These are phyloP conservation scores for Alternaria dauci DNA, from an alignment of 2,329 filamentous ascomycete species.

Conservation along the genomic window DNA sequence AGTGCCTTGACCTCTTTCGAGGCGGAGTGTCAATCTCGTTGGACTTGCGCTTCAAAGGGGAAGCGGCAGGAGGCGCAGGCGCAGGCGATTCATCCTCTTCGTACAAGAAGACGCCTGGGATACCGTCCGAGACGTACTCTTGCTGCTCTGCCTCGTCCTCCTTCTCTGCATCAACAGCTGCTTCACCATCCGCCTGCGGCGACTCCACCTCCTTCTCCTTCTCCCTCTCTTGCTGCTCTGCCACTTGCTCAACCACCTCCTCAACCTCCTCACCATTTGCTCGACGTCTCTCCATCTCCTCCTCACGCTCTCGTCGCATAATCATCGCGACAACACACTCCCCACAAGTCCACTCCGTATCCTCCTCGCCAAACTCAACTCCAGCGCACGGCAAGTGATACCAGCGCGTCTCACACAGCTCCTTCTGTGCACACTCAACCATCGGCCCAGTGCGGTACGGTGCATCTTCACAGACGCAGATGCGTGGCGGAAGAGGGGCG, in stretches of 20 bases:
- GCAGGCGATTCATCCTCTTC: not conserved
- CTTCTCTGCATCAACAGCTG: not conserved
- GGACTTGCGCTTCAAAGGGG: not conserved
- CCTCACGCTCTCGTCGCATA: not conserved
- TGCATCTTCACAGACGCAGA: not conserved
- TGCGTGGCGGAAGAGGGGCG: not conserved
- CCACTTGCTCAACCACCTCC: not conserved
- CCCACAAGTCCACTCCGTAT: not conserved
- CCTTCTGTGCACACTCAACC: not conserved
- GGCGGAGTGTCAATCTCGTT: not conserved
- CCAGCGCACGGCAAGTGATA: constrained; percentile 1
- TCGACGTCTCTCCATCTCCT: not conserved
- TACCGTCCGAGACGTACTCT: not conserved
- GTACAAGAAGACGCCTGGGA: not conserved
- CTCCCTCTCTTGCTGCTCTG: not conserved
- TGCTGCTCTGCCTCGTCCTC: not conserved
- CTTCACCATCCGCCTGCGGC: not conserved
- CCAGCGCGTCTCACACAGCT: not conserved
- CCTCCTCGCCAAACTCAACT: not conserved
- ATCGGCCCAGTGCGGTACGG: not conserved
- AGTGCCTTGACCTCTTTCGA: not conserved
- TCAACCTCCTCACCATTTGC: not conserved
- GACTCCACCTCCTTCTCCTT: not conserved
- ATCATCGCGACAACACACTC: not conserved
- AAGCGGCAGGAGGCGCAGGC: not conserved